A percentile compares a stretch with the other conserved stretches of the same genome.
phyloP scores from a whole-genome alignment of 2,329 filamentous ascomycete genomes.

The Xylariomycetidae sp. region DNA sequence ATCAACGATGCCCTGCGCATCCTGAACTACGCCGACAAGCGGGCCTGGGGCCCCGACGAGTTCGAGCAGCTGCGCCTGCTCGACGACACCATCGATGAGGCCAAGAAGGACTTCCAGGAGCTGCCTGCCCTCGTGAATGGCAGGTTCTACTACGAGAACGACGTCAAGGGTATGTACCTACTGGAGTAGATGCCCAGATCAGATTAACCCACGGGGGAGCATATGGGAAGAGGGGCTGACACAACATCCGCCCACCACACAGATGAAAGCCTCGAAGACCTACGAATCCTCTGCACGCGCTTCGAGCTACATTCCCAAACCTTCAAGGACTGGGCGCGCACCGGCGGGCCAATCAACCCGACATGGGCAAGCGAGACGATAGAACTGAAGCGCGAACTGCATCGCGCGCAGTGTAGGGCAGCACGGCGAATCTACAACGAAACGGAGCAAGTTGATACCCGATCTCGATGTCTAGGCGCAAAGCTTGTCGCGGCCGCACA shows the following conservation, averaged over 20 bases:
- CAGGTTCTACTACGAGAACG: conserved; percentile 51
- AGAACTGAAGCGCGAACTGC: conserved; percentile 42
- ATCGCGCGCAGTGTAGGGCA: conserved; percentile 52
- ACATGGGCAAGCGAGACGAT: conserved; percentile 50
- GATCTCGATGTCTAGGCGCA: conserved; percentile 49
- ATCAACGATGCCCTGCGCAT: conserved; percentile 48
- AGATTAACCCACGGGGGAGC: neutral
- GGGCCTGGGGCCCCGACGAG: conserved; percentile 53
- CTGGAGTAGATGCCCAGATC: neutral
- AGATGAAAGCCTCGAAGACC: conserved; percentile 49
- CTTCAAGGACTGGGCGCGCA: conserved; percentile 49
- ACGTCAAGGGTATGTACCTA: conserved; percentile 42
- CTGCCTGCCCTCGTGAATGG: conserved; percentile 49
- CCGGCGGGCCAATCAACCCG: conserved; percentile 49
- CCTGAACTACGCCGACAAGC: conserved; percentile 51
- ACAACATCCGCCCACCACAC: conserved; percentile 1
- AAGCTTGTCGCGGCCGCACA: conserved; percentile 48
- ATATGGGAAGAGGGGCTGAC: neutral
- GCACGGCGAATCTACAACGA: conserved; percentile 47
- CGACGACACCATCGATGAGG: conserved; percentile 50
- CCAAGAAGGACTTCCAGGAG: conserved; percentile 55
- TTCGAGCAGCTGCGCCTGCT: conserved; percentile 52
- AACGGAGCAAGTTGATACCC: conserved; percentile 38
- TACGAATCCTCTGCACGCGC: conserved; percentile 37
- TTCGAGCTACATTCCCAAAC: conserved; percentile 43